These are phyloP conservation scores for Fusarium sacchari DNA, from an alignment of 2,329 filamentous ascomycete genomes.

Conservation along the genomic window DNA sequence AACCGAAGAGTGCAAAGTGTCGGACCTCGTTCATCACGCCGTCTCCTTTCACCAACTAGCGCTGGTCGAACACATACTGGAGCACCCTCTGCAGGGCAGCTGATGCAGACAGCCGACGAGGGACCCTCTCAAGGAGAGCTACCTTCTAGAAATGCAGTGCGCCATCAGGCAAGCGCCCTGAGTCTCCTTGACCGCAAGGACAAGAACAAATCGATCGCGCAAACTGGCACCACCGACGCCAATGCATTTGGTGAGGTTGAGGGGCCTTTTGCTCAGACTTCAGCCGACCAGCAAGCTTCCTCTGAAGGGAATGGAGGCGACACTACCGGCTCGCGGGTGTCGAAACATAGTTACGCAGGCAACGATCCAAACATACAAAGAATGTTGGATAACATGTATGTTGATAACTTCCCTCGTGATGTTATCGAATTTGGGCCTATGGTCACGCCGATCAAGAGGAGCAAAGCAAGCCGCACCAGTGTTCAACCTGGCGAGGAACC, in stretches of 20 bases:
- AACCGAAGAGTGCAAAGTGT: conserved; percentile 59
- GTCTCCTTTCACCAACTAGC: conserved; percentile 46
- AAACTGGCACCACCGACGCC: conserved; percentile 67
- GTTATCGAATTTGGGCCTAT: conserved; percentile 80
- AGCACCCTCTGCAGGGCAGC: conserved; percentile 47
- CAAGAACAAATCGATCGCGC: conserved; percentile 66
- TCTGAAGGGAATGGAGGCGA: conserved; percentile 43
- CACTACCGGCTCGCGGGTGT: conserved; percentile 56
- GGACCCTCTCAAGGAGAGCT: conserved; percentile 54
- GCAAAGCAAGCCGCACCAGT: conserved; percentile 63
- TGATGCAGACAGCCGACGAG: conserved; percentile 47
- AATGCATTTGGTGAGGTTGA: conserved; percentile 71
- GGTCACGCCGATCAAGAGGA: conserved; percentile 73
- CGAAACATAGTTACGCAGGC: conserved; percentile 84
- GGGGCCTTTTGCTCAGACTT: conserved; percentile 60
- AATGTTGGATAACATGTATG: conserved; percentile 86
- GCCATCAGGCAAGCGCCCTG: conserved; percentile 68
- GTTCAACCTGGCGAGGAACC: conserved; percentile 55
- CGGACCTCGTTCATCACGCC: conserved; percentile 46
- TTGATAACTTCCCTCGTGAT: conserved; percentile 74
- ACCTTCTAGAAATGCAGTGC: conserved; percentile 59
- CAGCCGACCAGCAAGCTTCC: conserved; percentile 35
- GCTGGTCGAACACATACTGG: conserved; percentile 52
- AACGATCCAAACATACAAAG: conserved; percentile 75
- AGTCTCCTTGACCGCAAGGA: conserved; percentile 69